Percentiles rank a stretch among this genome's conserved stretches.
phyloP scores from a whole-genome alignment of 352 stramenopile species.

The Saprolegnia diclina region DNA sequence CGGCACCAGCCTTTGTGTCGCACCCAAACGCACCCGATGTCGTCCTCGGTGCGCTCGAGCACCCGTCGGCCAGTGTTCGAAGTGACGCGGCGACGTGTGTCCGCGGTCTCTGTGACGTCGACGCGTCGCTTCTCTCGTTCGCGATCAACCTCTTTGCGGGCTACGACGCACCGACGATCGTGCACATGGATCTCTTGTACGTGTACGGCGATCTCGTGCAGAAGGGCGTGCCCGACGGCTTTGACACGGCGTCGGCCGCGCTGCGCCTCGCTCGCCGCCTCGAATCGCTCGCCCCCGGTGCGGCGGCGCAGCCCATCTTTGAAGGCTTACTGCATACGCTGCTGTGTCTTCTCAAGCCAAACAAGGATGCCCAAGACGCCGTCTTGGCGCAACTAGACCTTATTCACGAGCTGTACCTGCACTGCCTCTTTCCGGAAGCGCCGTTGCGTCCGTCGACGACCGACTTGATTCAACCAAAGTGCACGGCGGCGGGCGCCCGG shows the following conservation, averaged over 20 bases:
- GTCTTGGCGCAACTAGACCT: conserved; percentile 39
- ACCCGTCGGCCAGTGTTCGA: neutral
- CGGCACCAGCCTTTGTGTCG: neutral
- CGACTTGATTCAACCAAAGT: conserved; percentile 41
- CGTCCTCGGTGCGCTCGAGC: conserved; percentile 4
- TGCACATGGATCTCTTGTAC: conserved; percentile 13
- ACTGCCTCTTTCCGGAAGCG: conserved; percentile 61
- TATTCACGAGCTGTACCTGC: conserved; percentile 61
- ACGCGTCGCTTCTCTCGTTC: neutral
- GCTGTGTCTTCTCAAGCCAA: neutral
- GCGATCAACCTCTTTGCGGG: neutral
- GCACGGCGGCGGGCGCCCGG: conserved; percentile 63
- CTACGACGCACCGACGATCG: neutral
- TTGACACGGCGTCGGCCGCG: neutral
- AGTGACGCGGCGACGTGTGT: neutral
- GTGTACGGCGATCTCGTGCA: conserved; percentile 23
- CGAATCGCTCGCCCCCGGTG: neutral
- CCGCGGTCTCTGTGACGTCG: conserved; percentile 8
- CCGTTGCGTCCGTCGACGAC: conserved; percentile 19
- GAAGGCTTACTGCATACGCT: conserved; percentile 24
- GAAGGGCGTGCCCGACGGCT: neutral
- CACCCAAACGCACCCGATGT: neutral
- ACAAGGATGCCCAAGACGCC: neutral
- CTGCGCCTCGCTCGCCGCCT: neutral
- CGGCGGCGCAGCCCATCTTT: neutral